Base-by-base conservation (phyloP, 768 basidiomycete species). In the Pisolithus albus region DNA sequence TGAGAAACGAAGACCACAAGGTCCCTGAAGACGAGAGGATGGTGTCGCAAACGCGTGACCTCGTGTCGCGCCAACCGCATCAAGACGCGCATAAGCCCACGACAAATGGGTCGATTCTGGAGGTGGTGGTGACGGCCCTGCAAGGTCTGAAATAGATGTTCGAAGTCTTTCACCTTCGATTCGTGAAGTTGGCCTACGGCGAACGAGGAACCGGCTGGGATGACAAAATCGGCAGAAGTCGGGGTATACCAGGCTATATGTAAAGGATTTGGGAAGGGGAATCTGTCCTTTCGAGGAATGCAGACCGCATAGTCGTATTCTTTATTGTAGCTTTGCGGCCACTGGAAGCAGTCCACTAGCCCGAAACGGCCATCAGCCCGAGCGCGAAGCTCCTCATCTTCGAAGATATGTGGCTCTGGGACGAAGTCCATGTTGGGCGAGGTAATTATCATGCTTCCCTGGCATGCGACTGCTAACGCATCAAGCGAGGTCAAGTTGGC, bases 1-100 rank as follows among this genome's bases (percentile, higher is more conserved):
- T 56, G 19, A 9, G 49, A 52, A 5, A 57, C 28, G 0, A 50
- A 56, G n/a, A 53, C 19, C 5, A 52, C 28, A 11, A 42, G 19
- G 23, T 42, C 41, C 8, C 21, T 13, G 21, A 23, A 42, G 3
- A 42, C 21, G 3, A 42, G 37, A 3, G 55, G 52, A 13, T 59
- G 53, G 2, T 38, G 23, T 10, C 34, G 8, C 5, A 56, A 42
- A 7, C n/a, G 0, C 42, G 24, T 7, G 5, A 52, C 1, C 1
- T 44, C 7, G 7, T 59, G 52, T 0, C 19, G 2, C 18, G 53
- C 52, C 8, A 30, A 19, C 10, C 46, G 6, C 1, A 56, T 4
- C 24, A 30, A 8, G 6, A 5, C 18, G 0, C 10, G 28, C n/a
- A 49, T 43, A 5, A 30, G 7, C 8, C 30, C 30, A 30, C 3